Evolutionary conservation across 176 grass and related monocot species (phyloP).

Genomic region (Rhynchospora breviuscula): DNA sequence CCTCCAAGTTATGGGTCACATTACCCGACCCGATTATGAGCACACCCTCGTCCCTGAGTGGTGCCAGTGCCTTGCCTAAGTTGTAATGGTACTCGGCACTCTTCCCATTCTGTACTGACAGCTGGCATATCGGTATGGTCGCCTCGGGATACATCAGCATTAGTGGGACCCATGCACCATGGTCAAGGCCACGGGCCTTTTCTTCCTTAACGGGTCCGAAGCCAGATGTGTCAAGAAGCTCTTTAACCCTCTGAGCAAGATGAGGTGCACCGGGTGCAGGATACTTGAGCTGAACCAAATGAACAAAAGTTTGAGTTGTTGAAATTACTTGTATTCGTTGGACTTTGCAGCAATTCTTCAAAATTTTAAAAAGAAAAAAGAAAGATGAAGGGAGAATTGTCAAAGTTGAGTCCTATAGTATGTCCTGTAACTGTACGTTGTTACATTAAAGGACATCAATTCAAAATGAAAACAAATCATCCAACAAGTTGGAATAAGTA

Average conservation of each 20-base stretch:
- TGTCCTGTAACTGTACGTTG: no score
- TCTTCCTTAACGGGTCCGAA: conserved; percentile 67
- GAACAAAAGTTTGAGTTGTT: background rate
- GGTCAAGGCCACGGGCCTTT: conserved; percentile 67
- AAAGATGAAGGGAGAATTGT: no score
- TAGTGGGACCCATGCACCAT: conserved; percentile 79
- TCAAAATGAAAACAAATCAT: no score
- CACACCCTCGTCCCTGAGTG: conserved; percentile 54
- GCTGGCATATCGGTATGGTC: conserved; percentile 68
- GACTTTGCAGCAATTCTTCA: background rate
- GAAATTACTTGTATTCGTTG: background rate
- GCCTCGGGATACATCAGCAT: conserved; percentile 87
- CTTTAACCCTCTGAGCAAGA: conserved; percentile 48
- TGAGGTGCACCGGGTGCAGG: conserved; percentile 63
- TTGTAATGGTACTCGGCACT: conserved; percentile 72
- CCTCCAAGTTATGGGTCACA: conserved; percentile 65
- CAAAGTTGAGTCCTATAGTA: no score
- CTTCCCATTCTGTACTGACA: conserved; percentile 53
- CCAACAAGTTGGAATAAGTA: no score
- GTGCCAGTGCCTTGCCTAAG: conserved; percentile 58
- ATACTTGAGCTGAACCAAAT: conserved; percentile 62
- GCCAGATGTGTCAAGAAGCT: conserved; percentile 52
- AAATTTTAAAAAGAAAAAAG: background rate
- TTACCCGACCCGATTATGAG: conserved; percentile 79
- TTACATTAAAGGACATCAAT: no score